phyloP scores from a whole-genome alignment of 1,284 basidiomycete species.

The Heterobasidion annosum region DNA sequence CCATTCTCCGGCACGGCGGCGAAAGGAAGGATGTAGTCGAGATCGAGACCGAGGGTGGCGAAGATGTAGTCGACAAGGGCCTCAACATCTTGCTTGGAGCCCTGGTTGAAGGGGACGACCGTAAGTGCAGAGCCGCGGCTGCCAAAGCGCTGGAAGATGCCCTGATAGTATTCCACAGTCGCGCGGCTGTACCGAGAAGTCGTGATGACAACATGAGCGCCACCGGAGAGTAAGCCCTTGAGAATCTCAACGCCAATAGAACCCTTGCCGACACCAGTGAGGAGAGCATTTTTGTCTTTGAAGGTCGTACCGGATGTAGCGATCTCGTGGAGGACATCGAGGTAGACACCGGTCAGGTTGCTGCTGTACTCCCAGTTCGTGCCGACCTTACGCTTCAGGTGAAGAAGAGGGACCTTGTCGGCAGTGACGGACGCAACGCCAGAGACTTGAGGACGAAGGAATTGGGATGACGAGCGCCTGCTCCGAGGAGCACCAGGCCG shows the following conservation, averaged over 20 bases:
- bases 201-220: conserved; percentile 94
- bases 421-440: conserved; percentile 74
- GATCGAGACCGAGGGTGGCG: conserved; percentile 86
- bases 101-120: conserved; percentile 98
- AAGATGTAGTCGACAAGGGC: conserved; percentile 98
- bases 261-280: conserved; percentile 96
- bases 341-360: conserved; percentile 92
- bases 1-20: conserved; percentile 98
- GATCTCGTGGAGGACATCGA: conserved; percentile 95
- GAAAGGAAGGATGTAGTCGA: conserved; percentile 98
- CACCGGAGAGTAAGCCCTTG: conserved; percentile 93
- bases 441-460: conserved; percentile 83
- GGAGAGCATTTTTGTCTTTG: conserved; percentile 96
- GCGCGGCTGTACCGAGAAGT: conserved; percentile 92
- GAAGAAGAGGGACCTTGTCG: conserved; percentile 90
- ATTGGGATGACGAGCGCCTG: conserved; percentile 87
- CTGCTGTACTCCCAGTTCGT: conserved; percentile 93
- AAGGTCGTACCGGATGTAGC: conserved; percentile 97
- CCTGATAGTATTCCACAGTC: conserved; percentile 97
- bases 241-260: conserved; percentile 97
- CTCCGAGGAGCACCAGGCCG: conserved; percentile 50
- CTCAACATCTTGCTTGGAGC: conserved; percentile 96
- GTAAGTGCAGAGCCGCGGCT: conserved; percentile 93
- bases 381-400: conserved; percentile 97
- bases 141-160: conserved; percentile 93